Conservation (phyloP, 176 grass and related monocot species). For the Carex cristatella region DNA sequence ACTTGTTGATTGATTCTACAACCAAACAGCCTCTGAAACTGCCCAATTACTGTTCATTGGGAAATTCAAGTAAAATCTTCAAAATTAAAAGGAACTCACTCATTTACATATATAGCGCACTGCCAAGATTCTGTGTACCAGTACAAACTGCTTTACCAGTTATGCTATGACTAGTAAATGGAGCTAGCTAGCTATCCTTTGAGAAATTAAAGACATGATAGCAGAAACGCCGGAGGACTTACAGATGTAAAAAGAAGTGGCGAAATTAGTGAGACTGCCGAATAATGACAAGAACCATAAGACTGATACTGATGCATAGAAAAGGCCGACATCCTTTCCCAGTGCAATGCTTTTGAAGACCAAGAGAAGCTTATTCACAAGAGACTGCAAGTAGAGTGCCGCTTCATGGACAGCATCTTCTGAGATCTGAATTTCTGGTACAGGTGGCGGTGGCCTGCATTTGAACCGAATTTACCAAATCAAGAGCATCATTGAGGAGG, state of each 20-base stretch:
- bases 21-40: not conserved
- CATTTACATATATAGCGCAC: not conserved
- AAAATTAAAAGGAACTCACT: not conserved
- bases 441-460: slow-evolving; percentile 58
- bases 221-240: not conserved
- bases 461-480: not conserved
- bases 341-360: slow-evolving; percentile 41
- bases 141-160: not conserved
- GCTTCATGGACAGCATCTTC: slow-evolving; percentile 42
- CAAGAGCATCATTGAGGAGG: not conserved
- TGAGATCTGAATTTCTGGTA: slow-evolving; percentile 36
- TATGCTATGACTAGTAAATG: not conserved
- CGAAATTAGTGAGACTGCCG: slow-evolving; percentile 47
- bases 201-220: not conserved
- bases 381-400: slow-evolving; percentile 32
- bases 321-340: slow-evolving; percentile 42
- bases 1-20: not conserved
- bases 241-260: slow-evolving; percentile 43
- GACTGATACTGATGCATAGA: slow-evolving; percentile 37
- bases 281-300: slow-evolving; percentile 47
- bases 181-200: not conserved
- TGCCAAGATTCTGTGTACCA: not conserved
- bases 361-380: slow-evolving; percentile 29
- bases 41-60: not conserved
- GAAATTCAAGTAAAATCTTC: not conserved